Base-by-base conservation (phyloP, 1,284 basidiomycete genomes). In the Cryptococcus hybrid region DNA sequence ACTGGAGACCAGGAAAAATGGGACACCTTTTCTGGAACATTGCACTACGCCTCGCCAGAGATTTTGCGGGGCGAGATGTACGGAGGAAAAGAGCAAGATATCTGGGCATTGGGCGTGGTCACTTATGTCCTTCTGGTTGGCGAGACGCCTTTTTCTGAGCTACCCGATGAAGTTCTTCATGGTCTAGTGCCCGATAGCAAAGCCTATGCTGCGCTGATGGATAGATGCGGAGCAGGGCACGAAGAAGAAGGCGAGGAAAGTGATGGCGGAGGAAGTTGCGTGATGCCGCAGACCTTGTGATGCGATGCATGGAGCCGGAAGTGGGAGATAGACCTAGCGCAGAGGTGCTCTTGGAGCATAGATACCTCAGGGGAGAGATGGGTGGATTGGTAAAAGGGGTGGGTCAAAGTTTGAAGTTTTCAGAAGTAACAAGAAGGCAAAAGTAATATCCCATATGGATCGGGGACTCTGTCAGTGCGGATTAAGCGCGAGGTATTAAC, bases 21-120 rank as follows among this genome's bases (percentile, higher is more conserved):
- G 88, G 94, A 97, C 75, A 95, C 92, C 18, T 97, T 97, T 78
- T 66, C 76, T 68, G 80, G 65, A 58, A 94, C 92, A 15, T 80
- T 94, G 67, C 91, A 94, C 77, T 99, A 98, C 70, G 96, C 95
- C 36, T 92, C 91, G 1, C 95, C 96, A 42, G 95, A 99, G 78
- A 98, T 99, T 58, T 79, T 99, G 51, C 87, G 91, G 18, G 95
- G 95, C 8, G 92, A 96, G 73, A 86, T 90, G 59, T 99, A 99
- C 74, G 84, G 88, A 55, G 95, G 95, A 45, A 95, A 94, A 75
- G 92, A 95, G 73, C 94, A 98, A 78, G 95, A 99, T 68, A 88
- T 99, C 0, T 99, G 95, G 95, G 95, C 95, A 0, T 89, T 96
- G 57, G 95, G 95, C n/a, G 93, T 98, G 9, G 91, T 99, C 13